Base-by-base conservation (phyloP, 73 alveolate genomes). In the Durusdinium trenchii region DNA sequence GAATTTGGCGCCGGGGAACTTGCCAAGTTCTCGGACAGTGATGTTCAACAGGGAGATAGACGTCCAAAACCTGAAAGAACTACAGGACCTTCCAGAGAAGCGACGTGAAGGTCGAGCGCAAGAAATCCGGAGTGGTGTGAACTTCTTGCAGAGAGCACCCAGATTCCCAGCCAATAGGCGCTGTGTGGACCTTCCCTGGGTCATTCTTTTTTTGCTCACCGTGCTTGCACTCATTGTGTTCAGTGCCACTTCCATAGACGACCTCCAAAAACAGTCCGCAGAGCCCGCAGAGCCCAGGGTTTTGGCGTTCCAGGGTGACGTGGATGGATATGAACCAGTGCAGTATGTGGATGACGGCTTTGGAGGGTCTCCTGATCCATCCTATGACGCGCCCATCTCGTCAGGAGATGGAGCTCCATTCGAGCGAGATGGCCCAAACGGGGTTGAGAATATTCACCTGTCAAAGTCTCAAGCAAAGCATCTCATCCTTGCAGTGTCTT, bases 181-280 rank as follows among this genome's bases (percentile, higher is more conserved):
- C 48, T 82, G 92, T 48, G 92, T 48, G 48, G 92, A 82, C 92
- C 71, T 48, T 14, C 92, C 92, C 38, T 82, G 92, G 92, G 92
- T 71, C 71, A 52, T 82, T 82, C 92, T 82, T 32, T 82, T 82
- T 48, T 71, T 82, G 51, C 92, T 82, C 50, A 82, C 92, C 6
- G 42, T 82, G 26, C 32, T 82, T 6, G 92, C 92, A 16, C 51
- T 82, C 73, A 47, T 82, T 50, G 6, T 47, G n/a, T 47, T 82
- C 92, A 71, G 46, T 43, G 92, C 92, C 36, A 82, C 92, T 28
- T 82, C 92, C 5, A 50, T 47, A 10, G 92, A 71, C 20, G 92
- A 82, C 73, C 48, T 82, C 10, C 6, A 6, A 3, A 16, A 78
- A 2, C 51, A 35, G 85, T 36, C 45, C 35, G 4, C 3, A 6